phyloP scores from a whole-genome alignment of 2,329 filamentous ascomycete genomes.

The Elsinoe necatrix region DNA sequence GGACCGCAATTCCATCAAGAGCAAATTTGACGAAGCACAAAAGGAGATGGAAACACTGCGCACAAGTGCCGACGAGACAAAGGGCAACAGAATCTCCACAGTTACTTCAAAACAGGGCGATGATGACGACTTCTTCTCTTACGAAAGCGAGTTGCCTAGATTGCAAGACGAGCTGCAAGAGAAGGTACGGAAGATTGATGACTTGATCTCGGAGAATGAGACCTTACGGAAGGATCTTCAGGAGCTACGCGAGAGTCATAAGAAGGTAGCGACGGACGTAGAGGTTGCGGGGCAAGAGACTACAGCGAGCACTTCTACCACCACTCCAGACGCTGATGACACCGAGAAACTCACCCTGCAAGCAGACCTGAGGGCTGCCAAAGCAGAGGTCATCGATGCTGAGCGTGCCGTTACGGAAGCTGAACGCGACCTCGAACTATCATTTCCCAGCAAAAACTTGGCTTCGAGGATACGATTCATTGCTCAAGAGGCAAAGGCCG shows the following conservation, averaged over 20 bases:
- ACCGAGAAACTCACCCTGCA: conserved; percentile 10
- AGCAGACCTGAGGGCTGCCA: neutral
- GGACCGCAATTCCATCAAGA: conserved; percentile 69
- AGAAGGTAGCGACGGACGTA: conserved; percentile 31
- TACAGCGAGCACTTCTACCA: neutral
- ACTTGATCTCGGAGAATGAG: conserved; percentile 60
- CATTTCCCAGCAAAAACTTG: neutral
- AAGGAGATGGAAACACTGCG: conserved; percentile 56
- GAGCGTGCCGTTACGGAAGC: neutral
- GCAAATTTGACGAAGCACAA: conserved; percentile 60
- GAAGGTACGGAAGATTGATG: conserved; percentile 53
- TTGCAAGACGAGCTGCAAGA: conserved; percentile 60
- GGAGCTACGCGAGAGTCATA: conserved; percentile 53
- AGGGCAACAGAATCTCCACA: conserved; percentile 7
- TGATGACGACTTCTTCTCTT: conserved; percentile 71
- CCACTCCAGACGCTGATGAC: neutral
- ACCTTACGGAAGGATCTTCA: conserved; percentile 54
- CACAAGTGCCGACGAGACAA: conserved; percentile 24
- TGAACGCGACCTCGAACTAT: neutral
- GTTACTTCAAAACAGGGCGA: conserved; percentile 21
- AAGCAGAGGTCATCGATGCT: neutral
- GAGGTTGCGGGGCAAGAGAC: conserved; percentile 41
- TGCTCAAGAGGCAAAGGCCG: neutral
- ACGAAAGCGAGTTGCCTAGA: conserved; percentile 76
- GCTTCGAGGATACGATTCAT: neutral